A percentile compares a stretch with the other conserved stretches of the same genome.
Evolutionary conservation across 495 filamentous ascomycete species (phyloP).

Genomic region (Xeromyces bisporus): DNA sequence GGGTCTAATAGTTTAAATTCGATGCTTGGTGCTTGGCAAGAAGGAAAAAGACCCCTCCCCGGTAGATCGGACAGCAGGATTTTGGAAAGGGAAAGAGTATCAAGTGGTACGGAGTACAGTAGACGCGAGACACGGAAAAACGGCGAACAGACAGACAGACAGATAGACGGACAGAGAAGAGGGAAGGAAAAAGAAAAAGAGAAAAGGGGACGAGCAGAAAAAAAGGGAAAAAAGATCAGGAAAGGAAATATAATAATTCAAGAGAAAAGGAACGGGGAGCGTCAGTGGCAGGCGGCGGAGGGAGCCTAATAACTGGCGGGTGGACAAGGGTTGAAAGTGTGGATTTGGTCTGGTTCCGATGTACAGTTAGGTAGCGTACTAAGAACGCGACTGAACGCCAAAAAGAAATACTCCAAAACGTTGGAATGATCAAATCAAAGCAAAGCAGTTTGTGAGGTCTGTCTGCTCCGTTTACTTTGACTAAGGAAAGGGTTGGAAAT

Average conservation of each 20-base stretch:
- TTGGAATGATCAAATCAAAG: slow-evolving; percentile 3
- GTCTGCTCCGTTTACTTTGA: too few relatives aligned
- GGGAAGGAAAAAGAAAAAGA: slow-evolving; percentile 2
- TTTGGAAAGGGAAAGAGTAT: background rate
- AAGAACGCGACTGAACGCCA: background rate
- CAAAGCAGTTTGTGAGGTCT: background rate
- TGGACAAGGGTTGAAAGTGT: background rate
- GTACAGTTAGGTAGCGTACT: background rate
- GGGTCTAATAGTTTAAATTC: background rate
- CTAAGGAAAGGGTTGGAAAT: slow-evolving; percentile 1
- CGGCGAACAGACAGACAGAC: background rate
- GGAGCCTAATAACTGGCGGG: background rate
- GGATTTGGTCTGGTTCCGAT: background rate
- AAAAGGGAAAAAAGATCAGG: slow-evolving; percentile 9
- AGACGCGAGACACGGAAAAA: too few relatives aligned
- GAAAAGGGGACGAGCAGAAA: slow-evolving; percentile 7
- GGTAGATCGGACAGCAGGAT: background rate
- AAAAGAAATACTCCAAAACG: slow-evolving; percentile 3
- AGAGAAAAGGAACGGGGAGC: slow-evolving; percentile 2
- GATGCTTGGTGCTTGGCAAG: slow-evolving; percentile 1
- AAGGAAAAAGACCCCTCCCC: slow-evolving; percentile 2
- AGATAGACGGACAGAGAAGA: slow-evolving; percentile 1
- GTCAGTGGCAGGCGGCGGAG: background rate
- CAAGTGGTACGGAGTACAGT: too few relatives aligned
- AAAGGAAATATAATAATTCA: slow-evolving; percentile 5